Evolutionary conservation across 2,329 filamentous ascomycete species (phyloP).

Genomic region (Colletotrichum tropicale): DNA sequence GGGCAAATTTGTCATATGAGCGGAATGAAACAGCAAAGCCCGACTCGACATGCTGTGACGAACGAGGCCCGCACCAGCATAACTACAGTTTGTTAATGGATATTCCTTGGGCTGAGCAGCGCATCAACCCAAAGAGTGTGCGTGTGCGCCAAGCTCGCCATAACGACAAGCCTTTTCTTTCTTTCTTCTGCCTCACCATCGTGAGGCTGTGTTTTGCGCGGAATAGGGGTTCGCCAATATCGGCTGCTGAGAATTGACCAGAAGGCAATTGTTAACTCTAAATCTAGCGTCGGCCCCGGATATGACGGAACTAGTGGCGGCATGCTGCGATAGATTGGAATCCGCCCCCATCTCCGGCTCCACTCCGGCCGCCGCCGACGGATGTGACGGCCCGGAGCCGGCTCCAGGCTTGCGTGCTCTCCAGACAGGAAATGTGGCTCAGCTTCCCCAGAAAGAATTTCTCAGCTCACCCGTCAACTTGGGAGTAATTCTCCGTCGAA

Average conservation of each 20-base stretch:
- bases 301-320: background rate
- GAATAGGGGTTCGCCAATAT: background rate
- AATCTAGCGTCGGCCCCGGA: background rate
- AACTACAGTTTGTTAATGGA: background rate
- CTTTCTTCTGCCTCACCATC: background rate
- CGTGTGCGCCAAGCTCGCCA: background rate
- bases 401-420: background rate
- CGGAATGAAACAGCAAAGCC: conserved; percentile 11
- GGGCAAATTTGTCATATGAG: background rate
- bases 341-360: background rate
- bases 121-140: background rate
- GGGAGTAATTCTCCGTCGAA: background rate
- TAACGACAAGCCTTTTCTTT: background rate
- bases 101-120: background rate
- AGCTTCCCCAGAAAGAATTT: background rate
- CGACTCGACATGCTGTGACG: background rate
- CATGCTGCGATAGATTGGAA: background rate
- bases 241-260: background rate
- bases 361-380: background rate
- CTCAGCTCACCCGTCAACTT: background rate
- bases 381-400: background rate
- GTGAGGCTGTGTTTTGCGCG: background rate
- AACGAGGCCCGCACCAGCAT: background rate
- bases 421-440: background rate
- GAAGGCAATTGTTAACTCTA: conserved; percentile 3